These are phyloP conservation scores for Pugionium cornutum DNA, from an alignment of 345 rosid genomes.

Conservation along the genomic window DNA sequence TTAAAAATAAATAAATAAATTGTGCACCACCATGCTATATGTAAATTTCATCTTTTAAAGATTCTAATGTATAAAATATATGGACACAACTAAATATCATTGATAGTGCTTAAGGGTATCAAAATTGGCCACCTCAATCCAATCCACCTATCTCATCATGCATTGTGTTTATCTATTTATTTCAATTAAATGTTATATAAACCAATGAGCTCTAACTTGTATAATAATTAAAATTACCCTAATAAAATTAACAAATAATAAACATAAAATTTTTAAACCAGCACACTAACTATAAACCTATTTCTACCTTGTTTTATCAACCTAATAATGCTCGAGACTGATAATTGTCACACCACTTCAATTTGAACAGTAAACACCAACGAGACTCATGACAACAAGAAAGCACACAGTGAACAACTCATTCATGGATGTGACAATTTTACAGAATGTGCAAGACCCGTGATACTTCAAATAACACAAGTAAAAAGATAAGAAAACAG, in stretches of 20 bases:
- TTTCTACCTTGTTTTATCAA: slow-evolving; percentile 14
- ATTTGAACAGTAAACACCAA: background rate
- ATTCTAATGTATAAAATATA: slow-evolving; percentile 6
- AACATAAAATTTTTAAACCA: too few relatives aligned
- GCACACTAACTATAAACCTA: background rate
- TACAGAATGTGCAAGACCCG: slow-evolving; percentile 34
- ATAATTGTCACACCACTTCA: slow-evolving; percentile 30
- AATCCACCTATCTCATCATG: slow-evolving; percentile 11
- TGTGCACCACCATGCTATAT: background rate
- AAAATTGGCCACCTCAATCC: slow-evolving; percentile 24
- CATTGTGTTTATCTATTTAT: background rate
- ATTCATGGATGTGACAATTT: slow-evolving; percentile 28
- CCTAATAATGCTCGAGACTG: slow-evolving; percentile 15
- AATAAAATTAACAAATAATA: background rate
- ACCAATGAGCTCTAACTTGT: slow-evolving; percentile 4
- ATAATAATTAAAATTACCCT: background rate
- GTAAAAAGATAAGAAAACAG: too few relatives aligned
- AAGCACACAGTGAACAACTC: too few relatives aligned
- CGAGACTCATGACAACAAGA: background rate
- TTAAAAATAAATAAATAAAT: background rate
- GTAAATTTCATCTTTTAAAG: background rate
- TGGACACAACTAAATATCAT: slow-evolving; percentile 7
- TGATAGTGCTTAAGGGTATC: slow-evolving; percentile 33
- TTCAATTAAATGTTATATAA: slow-evolving; percentile 4
- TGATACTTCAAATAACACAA: background rate